A percentile compares a stretch with the other conserved stretches of the same genome.
phyloP scores from a whole-genome alignment of 2,329 filamentous ascomycete species.

The Trichoderma arundinaceum region DNA sequence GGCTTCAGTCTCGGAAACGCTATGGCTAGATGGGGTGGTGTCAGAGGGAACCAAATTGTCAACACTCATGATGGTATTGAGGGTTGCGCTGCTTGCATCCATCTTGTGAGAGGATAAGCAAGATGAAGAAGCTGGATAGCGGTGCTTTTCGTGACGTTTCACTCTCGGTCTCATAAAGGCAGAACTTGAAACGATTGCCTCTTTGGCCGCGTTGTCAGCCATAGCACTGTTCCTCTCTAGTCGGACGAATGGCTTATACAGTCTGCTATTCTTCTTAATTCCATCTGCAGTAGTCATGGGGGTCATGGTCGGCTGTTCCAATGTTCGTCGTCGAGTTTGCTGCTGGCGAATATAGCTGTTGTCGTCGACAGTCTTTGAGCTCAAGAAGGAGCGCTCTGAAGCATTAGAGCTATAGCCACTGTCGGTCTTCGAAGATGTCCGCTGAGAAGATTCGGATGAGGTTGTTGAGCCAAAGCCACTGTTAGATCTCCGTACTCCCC shows the following conservation, averaged over 20 bases:
- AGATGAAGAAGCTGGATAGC: slow-evolving; percentile 43
- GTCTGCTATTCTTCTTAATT: slow-evolving; percentile 12
- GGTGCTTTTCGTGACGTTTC: slow-evolving; percentile 30
- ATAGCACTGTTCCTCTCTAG: background rate
- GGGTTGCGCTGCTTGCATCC: slow-evolving; percentile 53
- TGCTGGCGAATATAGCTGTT: background rate
- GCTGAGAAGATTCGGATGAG: slow-evolving; percentile 30
- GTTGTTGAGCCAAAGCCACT: slow-evolving; percentile 14
- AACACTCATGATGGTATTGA: slow-evolving; percentile 58
- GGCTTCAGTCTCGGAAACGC: background rate
- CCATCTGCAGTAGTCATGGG: background rate
- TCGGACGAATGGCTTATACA: slow-evolving; percentile 29
- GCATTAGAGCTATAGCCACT: slow-evolving; percentile 66
- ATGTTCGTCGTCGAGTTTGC: background rate
- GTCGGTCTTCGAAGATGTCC: slow-evolving; percentile 45
- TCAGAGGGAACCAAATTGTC: slow-evolving; percentile 48
- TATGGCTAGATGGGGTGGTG: background rate
- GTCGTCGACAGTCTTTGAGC: slow-evolving; percentile 30
- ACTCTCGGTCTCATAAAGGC: background rate
- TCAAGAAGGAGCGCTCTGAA: slow-evolving; percentile 60
- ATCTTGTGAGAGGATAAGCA: slow-evolving; percentile 48
- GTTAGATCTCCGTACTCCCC: slow-evolving; percentile 23
- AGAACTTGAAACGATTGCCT: background rate
- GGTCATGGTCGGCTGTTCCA: background rate
- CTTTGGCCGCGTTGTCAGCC: background rate